phyloP scores from a whole-genome alignment of 306 rosid genomes.

The Quercus bicolor region DNA sequence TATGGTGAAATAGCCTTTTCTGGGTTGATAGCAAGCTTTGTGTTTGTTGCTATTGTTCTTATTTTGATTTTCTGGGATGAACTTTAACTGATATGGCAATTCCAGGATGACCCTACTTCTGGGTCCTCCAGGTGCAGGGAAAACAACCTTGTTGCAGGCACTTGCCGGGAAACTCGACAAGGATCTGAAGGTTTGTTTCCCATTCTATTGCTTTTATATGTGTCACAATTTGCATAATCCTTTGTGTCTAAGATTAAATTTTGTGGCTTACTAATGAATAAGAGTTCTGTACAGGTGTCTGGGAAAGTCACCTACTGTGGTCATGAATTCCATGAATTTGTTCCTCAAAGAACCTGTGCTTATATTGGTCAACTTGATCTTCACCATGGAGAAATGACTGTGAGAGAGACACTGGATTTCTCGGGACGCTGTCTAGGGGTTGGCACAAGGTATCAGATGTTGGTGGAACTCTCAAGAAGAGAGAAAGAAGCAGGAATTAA shows the following conservation, averaged over 20 bases:
- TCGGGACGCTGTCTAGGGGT: constrained; percentile 69
- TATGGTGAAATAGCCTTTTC: neutral
- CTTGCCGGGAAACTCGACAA: constrained; percentile 75
- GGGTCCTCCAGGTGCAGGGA: constrained; percentile 84
- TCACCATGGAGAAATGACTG: constrained; percentile 74
- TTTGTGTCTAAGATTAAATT: neutral
- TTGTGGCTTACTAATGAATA: neutral
- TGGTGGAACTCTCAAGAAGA: constrained; percentile 59
- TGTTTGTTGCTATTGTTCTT: neutral
- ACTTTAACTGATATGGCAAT: neutral
- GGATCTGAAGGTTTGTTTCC: constrained; percentile 54
- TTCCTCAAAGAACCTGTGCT: constrained; percentile 24
- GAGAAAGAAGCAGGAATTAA: constrained; percentile 64
- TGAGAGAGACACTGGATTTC: constrained; percentile 71
- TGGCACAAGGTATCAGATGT: constrained; percentile 63
- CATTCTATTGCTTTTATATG: neutral
- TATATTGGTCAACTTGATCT: constrained; percentile 44
- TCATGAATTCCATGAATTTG: constrained; percentile 49
- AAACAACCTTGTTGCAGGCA: constrained; percentile 67
- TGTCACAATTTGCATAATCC: too few species aligned
- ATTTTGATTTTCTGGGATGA: neutral
- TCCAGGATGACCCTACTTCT: constrained; percentile 57
- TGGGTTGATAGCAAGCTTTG: neutral
- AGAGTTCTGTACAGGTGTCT: constrained; percentile 36
- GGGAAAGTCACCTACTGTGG: constrained; percentile 84